phyloP scores from a whole-genome alignment of 495 filamentous ascomycete species.

The Trypethelium eluteriae region DNA sequence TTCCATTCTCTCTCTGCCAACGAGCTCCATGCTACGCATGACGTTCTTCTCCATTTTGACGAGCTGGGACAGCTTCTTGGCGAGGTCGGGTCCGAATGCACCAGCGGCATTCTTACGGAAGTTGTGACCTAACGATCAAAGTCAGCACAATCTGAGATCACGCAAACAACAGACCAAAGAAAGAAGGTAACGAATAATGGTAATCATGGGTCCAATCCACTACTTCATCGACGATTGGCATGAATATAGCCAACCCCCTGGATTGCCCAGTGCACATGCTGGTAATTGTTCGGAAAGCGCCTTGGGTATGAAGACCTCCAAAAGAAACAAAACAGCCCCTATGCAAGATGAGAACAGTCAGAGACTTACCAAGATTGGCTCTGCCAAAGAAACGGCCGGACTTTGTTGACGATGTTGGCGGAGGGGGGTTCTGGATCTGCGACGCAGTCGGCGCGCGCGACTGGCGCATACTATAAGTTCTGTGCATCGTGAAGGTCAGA shows the following conservation, averaged over 20 bases:
- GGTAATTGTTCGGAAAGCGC: no score
- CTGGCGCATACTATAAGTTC: conserved; percentile 97
- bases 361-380: conserved; percentile 67
- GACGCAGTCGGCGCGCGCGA: conserved; percentile 86
- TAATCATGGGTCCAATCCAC: background rate
- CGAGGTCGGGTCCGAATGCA: conserved; percentile 90
- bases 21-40: conserved; percentile 95
- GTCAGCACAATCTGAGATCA: background rate
- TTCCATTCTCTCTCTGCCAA: conserved; percentile 93
- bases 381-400: conserved; percentile 78
- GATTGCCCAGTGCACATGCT: no score
- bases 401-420: conserved; percentile 86
- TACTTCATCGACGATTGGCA: background rate
- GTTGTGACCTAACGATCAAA: conserved; percentile 64
- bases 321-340: no score
- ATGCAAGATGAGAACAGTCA: background rate
- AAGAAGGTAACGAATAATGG: background rate
- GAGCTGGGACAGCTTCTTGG: conserved; percentile 92
- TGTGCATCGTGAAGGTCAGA: conserved; percentile 61
- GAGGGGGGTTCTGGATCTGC: conserved; percentile 85
- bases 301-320: no score
- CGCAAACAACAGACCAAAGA: background rate
- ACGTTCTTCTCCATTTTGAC: conserved; percentile 99
- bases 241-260: no score
- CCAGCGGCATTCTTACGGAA: conserved; percentile 86